Base-by-base conservation (phyloP, 176 grass and related monocot genomes). In the Paspalum vaginatum region DNA sequence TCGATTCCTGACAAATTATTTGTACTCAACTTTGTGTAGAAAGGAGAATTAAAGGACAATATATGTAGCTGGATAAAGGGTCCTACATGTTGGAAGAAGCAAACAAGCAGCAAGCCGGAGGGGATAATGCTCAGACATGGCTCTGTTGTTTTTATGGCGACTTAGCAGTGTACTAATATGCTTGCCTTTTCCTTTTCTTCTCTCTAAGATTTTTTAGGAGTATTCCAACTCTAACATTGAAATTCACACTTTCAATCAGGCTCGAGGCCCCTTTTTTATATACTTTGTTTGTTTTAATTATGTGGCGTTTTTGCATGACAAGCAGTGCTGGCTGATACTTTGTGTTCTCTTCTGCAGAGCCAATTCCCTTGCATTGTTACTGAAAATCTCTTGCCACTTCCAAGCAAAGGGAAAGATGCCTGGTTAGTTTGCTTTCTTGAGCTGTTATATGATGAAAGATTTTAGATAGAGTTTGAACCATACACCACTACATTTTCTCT, bases 231-330 rank as follows among this genome's bases (percentile, higher is more conserved):
- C 92, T 77, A 81, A 91, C 82, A 95, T 99, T 77, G 90, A 95
- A 37, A 99, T 99, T 81, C 96, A 93, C 84, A 93, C 96, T 58
- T 99, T 99, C 84, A 95, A 95, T 61, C 96, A 99, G 92, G 96
- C 93, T 52, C 70, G 25, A 10, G 22, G 2, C 48, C 21, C 27
- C 8, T 64, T n/a, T 72, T 52, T 75, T 7, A 16, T 61, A 21
- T 70, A 38, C 50, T 65, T 87, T 5, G 58, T 68, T 41, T 78
- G 18, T 77, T 66, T 80, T 4, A 80, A 71, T 42, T 76, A 40
- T 67, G 44, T 63, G 3, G 0, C 17, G 51, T 27, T 87, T 86
- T 51, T 66, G 9, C 76, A 80, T 52, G 47, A 47, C 16, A 77
- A 16, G 40, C 45, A 17, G 32, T 59, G 44, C 55, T 52, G 62